phyloP scores from a whole-genome alignment of 2,329 filamentous ascomycete genomes.

The Ophioceras dolichostomum region DNA sequence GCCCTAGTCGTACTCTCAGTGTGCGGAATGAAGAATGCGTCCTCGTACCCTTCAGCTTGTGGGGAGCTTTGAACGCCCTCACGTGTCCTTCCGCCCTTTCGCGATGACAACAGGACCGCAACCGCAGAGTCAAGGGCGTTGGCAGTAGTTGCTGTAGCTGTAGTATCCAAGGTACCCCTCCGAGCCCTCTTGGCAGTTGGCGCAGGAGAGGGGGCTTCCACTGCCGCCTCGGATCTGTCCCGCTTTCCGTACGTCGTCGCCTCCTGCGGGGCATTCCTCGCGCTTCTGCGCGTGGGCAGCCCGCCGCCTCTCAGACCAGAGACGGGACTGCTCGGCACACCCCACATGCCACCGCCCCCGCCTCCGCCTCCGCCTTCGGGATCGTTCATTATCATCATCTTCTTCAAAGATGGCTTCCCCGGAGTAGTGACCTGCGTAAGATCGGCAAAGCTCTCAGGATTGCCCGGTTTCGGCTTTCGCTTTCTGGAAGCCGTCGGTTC shows the following conservation, averaged over 20 bases:
- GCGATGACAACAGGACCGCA: too few relatives aligned
- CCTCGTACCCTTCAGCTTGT: too few relatives aligned
- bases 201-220: neutral
- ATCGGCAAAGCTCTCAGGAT: conserved; percentile 9
- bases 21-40: neutral
- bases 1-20: too few relatives aligned
- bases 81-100: conserved; percentile 3
- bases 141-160: neutral
- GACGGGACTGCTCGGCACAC: conserved; percentile 29
- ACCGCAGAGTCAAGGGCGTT: too few relatives aligned
- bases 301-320: conserved; percentile 1
- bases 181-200: neutral
- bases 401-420: conserved; percentile 10
- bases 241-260: conserved; percentile 8
- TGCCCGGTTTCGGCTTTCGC: conserved; percentile 6
- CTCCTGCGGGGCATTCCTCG: neutral
- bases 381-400: too few relatives aligned
- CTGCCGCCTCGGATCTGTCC: conserved; percentile 6
- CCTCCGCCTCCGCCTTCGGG: too few relatives aligned
- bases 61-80: neutral
- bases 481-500: conserved; percentile 12
- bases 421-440: conserved; percentile 22
- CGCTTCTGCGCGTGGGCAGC: neutral
- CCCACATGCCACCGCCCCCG: conserved; percentile 23
- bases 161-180: neutral